Evolutionary conservation across 1,284 basidiomycete genomes (phyloP).

Genomic region (Vanrija pseudolonga): DNA sequence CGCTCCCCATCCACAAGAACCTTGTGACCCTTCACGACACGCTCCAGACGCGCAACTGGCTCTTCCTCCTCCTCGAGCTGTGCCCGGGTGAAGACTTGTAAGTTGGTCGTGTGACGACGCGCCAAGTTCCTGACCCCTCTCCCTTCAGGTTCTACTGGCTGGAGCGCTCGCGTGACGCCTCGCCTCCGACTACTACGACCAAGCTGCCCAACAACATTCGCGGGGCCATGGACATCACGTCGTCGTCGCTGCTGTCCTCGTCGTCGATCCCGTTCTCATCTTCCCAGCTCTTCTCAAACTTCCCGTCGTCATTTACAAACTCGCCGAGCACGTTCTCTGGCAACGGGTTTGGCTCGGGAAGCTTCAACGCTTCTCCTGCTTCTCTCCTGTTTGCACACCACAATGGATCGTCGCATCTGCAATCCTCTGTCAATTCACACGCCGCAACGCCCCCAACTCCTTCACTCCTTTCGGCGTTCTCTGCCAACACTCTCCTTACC

Average conservation of each 20-base stretch:
- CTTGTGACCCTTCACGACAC: slow-evolving; percentile 94
- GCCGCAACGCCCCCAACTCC: slow-evolving; percentile 85
- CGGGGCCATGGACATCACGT: slow-evolving; percentile 30
- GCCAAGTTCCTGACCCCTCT: slow-evolving; percentile 10
- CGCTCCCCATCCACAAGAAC: slow-evolving; percentile 83
- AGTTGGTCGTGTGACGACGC: slow-evolving; percentile 16
- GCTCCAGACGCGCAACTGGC: slow-evolving; percentile 71
- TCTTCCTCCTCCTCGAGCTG: slow-evolving; percentile 80
- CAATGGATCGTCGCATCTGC: slow-evolving; percentile 25
- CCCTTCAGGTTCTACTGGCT: slow-evolving; percentile 77
- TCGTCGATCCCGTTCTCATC: slow-evolving; percentile 49
- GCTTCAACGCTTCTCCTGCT: slow-evolving; percentile 32
- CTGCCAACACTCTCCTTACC: slow-evolving; percentile 77
- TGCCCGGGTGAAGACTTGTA: slow-evolving; percentile 85
- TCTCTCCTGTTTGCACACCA: slow-evolving; percentile 43
- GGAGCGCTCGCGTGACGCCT: slow-evolving; percentile 84
- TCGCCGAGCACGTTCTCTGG: slow-evolving; percentile 35
- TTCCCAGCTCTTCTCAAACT: slow-evolving; percentile 38
- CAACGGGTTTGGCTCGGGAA: slow-evolving; percentile 7
- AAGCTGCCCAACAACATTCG: slow-evolving; percentile 43
- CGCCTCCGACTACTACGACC: slow-evolving; percentile 56
- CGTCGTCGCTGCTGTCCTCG: slow-evolving; percentile 46
- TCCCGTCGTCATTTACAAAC: slow-evolving; percentile 32
- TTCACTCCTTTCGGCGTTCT: slow-evolving; percentile 81
- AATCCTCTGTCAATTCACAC: slow-evolving; percentile 6